Conservation (phyloP, 1,284 basidiomycete species). For the Apiotrichum domesticum region DNA sequence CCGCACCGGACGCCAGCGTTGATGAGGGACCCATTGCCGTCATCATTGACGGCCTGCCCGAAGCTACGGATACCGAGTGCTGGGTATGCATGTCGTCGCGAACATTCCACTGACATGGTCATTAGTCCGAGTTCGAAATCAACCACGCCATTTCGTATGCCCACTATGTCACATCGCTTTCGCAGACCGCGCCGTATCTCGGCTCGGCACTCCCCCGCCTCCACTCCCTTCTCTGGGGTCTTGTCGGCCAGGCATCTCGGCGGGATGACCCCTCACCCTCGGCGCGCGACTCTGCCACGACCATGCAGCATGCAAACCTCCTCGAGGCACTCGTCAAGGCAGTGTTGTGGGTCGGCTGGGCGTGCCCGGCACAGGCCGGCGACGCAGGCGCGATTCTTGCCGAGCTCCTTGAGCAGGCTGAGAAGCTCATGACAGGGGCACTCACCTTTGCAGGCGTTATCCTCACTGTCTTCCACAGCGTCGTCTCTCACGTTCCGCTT, state of each 20-base stretch:
- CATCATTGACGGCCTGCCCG: slow-evolving; percentile 23
- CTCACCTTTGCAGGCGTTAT: slow-evolving; percentile 30
- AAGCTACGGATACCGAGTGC: slow-evolving; percentile 20
- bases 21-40: slow-evolving; percentile 13
- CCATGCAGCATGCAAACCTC: slow-evolving; percentile 25
- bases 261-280: slow-evolving; percentile 2
- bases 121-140: slow-evolving; percentile 36
- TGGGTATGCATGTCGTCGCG: slow-evolving; percentile 20
- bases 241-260: slow-evolving; percentile 23
- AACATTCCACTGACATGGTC: neutral
- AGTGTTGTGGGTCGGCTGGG: slow-evolving; percentile 36
- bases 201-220: slow-evolving; percentile 21
- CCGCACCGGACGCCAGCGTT: neutral
- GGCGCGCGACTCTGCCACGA: slow-evolving; percentile 12
- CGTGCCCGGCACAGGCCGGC: slow-evolving; percentile 5
- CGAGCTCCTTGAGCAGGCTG: slow-evolving; percentile 22
- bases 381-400: slow-evolving; percentile 23
- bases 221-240: slow-evolving; percentile 24
- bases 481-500: slow-evolving; percentile 26
- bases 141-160: slow-evolving; percentile 45
- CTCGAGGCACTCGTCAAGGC: slow-evolving; percentile 32
- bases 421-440: slow-evolving; percentile 12
- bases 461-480: slow-evolving; percentile 25
- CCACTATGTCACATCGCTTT: slow-evolving; percentile 36
- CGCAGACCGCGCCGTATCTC: slow-evolving; percentile 10